A percentile compares a stretch with the other conserved stretches of the same genome.
These are phyloP conservation scores for Pyricularia grisea DNA, from an alignment of 2,329 filamentous ascomycete species.

Conservation along the genomic window DNA sequence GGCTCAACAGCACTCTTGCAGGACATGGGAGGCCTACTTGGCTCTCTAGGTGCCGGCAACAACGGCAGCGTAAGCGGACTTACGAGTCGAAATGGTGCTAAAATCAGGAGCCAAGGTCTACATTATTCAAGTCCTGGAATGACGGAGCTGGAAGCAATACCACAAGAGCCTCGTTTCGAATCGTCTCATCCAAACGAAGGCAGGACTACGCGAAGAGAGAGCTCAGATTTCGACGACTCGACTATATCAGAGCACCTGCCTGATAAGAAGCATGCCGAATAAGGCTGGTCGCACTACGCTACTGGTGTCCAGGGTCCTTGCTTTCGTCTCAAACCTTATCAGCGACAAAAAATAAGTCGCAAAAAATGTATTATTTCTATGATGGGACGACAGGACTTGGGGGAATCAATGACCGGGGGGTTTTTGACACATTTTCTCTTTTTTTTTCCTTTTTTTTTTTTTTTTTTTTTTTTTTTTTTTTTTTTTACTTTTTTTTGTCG, in stretches of 20 bases:
- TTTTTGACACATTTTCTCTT: neutral
- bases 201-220: neutral
- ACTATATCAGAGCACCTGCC: neutral
- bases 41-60: conserved; percentile 19
- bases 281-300: neutral
- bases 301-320: neutral
- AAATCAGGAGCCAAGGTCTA: neutral
- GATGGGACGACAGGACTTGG: neutral
- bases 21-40: conserved; percentile 46
- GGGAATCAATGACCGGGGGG: neutral
- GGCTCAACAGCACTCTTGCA: conserved; percentile 50
- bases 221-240: neutral
- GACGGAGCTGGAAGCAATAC: conserved; percentile 37
- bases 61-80: neutral
- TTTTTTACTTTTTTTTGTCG: too few relatives aligned
- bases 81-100: neutral
- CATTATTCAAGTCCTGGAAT: conserved; percentile 13
- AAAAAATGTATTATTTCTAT: neutral
- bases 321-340: neutral
- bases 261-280: neutral
- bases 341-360: neutral
- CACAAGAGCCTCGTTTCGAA: conserved; percentile 14
- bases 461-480: too few relatives aligned
- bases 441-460: too few relatives aligned
- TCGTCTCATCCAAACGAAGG: neutral